Evolutionary conservation across 805 yeast genomes (phyloP), one percentile per base, ranked within the genome.

Genomic region (Teunomyces pallodes): DNA sequence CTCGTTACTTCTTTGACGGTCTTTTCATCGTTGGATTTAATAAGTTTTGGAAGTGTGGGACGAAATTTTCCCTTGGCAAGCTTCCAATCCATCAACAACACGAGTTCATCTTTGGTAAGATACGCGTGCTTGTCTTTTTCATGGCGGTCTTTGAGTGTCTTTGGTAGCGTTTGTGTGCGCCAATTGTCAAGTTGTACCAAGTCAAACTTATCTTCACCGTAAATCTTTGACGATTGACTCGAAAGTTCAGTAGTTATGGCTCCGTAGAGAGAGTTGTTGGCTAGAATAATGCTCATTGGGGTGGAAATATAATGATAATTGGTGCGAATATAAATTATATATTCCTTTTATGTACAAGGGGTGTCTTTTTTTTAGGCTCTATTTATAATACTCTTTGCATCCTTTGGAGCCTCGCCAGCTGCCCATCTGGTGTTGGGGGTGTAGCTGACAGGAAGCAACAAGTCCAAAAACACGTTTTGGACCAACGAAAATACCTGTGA

Each of bases 401-500:
- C 38, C 33, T 46, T 46, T 4, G 36, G 29, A n/a, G 55, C 49
- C 38, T 52, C 48, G 20, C 48, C 52, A 40, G 53, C 54, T 32
- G 56, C 58, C 26, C 70, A 52, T 54, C 76, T 60, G 31, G 47
- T 57, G 49, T 72, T 72, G 4, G 84, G 82, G 2, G 79, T 67
- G 55, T 69, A 75, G 42, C 72, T 65, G 17, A 84, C 69, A 1
- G 96, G 96, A 60, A 86, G 67, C 31, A 74, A 65, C 56, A 72
- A 69, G 59, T 91, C 94, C 59, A 92, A 67, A 13, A 86, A 50
- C 10, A 86, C 63, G 62, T 91, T 92, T 58, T 92, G 97, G 0
- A 80, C 51, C 50, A 88, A 67, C 2, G 97, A 90, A 61, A 76
- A 91, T 3, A 77, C 56, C 61, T 90, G 91, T 0, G 97, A 90